Evolutionary conservation across 257 asterid genomes (phyloP).

Genomic region (Linaria vulgaris): DNA sequence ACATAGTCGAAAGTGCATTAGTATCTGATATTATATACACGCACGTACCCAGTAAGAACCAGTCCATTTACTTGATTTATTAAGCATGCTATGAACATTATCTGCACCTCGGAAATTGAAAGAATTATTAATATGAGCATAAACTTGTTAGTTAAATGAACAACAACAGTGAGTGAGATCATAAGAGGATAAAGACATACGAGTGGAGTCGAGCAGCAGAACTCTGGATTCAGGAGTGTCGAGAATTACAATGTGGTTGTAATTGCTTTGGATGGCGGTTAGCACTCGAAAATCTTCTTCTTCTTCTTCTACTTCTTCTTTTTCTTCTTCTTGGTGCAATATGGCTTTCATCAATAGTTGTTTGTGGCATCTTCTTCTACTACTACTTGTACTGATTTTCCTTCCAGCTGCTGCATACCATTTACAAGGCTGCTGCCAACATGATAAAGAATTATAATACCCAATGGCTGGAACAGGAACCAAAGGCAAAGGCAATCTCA

Average conservation of each 20-base stretch:
- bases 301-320: too few species aligned
- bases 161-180: conserved; percentile 7
- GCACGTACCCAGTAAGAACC: conserved; percentile 67
- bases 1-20: not conserved
- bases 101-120: conserved; percentile 38
- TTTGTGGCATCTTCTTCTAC: too few species aligned
- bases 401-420: too few species aligned
- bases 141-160: not conserved
- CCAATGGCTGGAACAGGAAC: too few species aligned
- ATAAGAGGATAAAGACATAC: conserved; percentile 31
- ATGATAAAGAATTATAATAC: too few species aligned
- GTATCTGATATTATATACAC: not conserved
- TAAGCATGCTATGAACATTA: conserved; percentile 66
- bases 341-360: too few species aligned
- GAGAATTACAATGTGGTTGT: conserved; percentile 55
- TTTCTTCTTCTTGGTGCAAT: too few species aligned
- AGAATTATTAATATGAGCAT: not conserved
- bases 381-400: too few species aligned
- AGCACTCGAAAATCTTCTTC: conserved; percentile 45
- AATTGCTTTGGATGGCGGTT: conserved; percentile 41
- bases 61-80: conserved; percentile 67
- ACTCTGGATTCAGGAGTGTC: conserved; percentile 57
- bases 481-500: too few species aligned
- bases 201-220: conserved; percentile 66
- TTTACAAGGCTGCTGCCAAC: too few species aligned